Percentiles rank a stretch among this genome's conserved stretches.
Conservation (phyloP, 306 rosid species). For the Quercus parvula region DNA sequence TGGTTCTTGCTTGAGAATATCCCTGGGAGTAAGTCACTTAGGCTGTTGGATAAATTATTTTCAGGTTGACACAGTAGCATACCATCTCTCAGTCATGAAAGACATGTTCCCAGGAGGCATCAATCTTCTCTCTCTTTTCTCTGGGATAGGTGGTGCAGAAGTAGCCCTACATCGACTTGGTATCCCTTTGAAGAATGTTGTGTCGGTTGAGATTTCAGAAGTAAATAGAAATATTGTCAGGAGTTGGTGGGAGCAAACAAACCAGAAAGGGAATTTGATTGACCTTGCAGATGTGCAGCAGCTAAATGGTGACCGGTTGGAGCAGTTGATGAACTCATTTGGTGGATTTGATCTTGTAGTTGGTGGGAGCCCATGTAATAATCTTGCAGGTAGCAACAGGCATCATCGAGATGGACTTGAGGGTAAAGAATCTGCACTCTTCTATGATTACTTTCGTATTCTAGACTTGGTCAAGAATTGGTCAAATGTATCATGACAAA, state of each 20-base stretch:
- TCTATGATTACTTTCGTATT: slow-evolving; percentile 70
- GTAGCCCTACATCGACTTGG: slow-evolving; percentile 92
- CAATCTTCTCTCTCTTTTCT: slow-evolving; percentile 87
- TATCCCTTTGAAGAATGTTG: slow-evolving; percentile 69
- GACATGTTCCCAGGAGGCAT: slow-evolving; percentile 75
- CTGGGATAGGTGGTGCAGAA: slow-evolving; percentile 97
- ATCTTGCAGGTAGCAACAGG: slow-evolving; percentile 90
- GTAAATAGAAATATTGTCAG: slow-evolving; percentile 74
- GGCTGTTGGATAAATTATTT: slow-evolving; percentile 24
- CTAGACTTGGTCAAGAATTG: slow-evolving; percentile 72
- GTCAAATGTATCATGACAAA: slow-evolving; percentile 51
- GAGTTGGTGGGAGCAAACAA: slow-evolving; percentile 99
- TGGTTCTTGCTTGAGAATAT: background rate
- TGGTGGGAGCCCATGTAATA: slow-evolving; percentile 97
- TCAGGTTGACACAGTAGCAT: slow-evolving; percentile 97
- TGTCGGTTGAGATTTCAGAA: slow-evolving; percentile 73
- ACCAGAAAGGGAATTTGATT: slow-evolving; percentile 65
- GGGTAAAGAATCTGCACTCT: slow-evolving; percentile 80
- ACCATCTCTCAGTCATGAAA: slow-evolving; percentile 77
- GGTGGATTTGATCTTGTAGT: slow-evolving; percentile 89
- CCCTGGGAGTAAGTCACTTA: background rate
- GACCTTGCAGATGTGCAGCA: slow-evolving; percentile 63
- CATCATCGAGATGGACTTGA: slow-evolving; percentile 79
- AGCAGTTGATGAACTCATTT: slow-evolving; percentile 44
- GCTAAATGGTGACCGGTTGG: slow-evolving; percentile 51